Percentiles rank a stretch among this genome's conserved stretches.
Evolutionary conservation across 2,329 filamentous ascomycete genomes (phyloP).

Genomic region (Erysiphe pulchra): DNA sequence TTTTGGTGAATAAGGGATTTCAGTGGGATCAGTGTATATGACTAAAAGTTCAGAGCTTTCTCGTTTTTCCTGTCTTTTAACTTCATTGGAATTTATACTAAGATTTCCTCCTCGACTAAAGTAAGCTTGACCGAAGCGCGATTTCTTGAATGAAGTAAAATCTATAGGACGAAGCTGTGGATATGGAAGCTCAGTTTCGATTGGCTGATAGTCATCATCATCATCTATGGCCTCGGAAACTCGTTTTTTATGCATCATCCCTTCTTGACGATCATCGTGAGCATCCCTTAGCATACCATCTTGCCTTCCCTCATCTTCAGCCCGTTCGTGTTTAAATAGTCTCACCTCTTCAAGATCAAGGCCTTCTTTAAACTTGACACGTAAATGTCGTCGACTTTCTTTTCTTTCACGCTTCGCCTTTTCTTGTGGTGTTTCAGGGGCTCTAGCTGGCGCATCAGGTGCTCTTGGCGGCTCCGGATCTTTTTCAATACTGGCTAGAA

Average conservation of each 20-base stretch:
- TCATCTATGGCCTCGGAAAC: constrained; percentile 27
- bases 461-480: constrained; percentile 12
- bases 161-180: constrained; percentile 21
- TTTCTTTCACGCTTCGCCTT: constrained; percentile 43
- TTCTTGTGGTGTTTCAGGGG: constrained; percentile 39
- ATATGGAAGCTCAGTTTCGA: constrained; percentile 23
- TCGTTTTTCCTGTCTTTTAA: constrained; percentile 27
- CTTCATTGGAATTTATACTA: constrained; percentile 26
- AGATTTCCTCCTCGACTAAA: constrained; percentile 27
- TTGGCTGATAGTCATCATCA: constrained; percentile 16
- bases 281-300: constrained; percentile 46
- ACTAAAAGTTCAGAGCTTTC: constrained; percentile 34
- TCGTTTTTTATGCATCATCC: constrained; percentile 37
- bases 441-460: constrained; percentile 8
- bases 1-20: constrained; percentile 14
- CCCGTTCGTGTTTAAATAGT: constrained; percentile 45
- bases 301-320: constrained; percentile 42
- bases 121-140: constrained; percentile 22
- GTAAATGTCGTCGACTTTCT: constrained; percentile 41
- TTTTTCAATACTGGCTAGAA: constrained; percentile 13
- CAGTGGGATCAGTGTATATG: constrained; percentile 12
- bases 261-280: constrained; percentile 45
- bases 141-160: constrained; percentile 15
- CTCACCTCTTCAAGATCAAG: constrained; percentile 38
- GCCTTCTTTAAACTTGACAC: constrained; percentile 46